These are phyloP conservation scores for Kwoniella heveanensis DNA, from an alignment of 768 basidiomycete genomes.

Conservation along the genomic window DNA sequence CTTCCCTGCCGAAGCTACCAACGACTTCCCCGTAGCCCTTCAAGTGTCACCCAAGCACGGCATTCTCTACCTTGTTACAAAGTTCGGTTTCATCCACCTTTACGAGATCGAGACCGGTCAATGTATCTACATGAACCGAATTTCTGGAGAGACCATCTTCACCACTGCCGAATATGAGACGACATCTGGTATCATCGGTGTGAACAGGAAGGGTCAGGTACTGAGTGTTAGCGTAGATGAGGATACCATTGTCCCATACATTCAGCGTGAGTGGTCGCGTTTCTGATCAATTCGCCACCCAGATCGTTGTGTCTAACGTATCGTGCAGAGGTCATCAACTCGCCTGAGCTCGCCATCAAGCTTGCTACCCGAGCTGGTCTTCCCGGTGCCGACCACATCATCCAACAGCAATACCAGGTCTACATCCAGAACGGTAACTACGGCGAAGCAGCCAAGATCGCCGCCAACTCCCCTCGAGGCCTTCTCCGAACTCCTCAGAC, in stretches of 20 bases:
- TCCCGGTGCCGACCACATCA: slow-evolving; percentile 96
- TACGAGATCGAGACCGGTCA: slow-evolving; percentile 97
- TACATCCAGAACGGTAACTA: slow-evolving; percentile 86
- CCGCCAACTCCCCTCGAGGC: slow-evolving; percentile 93
- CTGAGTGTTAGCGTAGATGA: slow-evolving; percentile 96
- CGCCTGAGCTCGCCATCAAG: slow-evolving; percentile 96
- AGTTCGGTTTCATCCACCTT: slow-evolving; percentile 98
- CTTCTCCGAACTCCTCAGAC: slow-evolving; percentile 92
- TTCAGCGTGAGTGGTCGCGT: slow-evolving; percentile 62
- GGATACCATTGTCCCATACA: slow-evolving; percentile 92
- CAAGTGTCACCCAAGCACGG: slow-evolving; percentile 97
- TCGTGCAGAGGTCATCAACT: slow-evolving; percentile 71
- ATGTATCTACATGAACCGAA: slow-evolving; percentile 99
- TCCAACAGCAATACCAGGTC: slow-evolving; percentile 88
- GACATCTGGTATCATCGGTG: slow-evolving; percentile 92
- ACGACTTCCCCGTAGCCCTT: slow-evolving; percentile 99
- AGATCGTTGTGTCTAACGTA: slow-evolving; percentile 6
- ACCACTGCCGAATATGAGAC: slow-evolving; percentile 96
- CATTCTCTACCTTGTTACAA: slow-evolving; percentile 94
- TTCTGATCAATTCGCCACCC: neutral
- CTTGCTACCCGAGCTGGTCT: slow-evolving; percentile 93
- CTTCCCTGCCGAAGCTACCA: slow-evolving; percentile 96
- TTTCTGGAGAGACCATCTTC: slow-evolving; percentile 98
- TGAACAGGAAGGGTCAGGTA: slow-evolving; percentile 99
- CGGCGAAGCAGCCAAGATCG: slow-evolving; percentile 93